phyloP scores from a whole-genome alignment of 352 stramenopile genomes.

The Globisporangium middletonii region DNA sequence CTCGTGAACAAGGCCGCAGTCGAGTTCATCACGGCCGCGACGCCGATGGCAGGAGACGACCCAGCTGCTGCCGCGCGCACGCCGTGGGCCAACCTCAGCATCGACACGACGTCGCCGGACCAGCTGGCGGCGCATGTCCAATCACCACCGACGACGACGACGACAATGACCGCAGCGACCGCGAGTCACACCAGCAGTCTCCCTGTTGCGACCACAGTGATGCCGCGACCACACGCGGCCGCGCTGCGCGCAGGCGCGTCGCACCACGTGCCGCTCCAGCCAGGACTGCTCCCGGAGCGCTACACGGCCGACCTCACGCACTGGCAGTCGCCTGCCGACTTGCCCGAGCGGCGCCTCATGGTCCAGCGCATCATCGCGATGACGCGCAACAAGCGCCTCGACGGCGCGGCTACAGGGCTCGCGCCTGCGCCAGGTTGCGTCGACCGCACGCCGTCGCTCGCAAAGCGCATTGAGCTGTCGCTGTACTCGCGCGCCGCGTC shows the following conservation, averaged over 20 bases:
- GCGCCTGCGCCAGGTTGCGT: conserved; percentile 21
- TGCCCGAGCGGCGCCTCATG: conserved; percentile 76
- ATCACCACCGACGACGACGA: conserved; percentile 15
- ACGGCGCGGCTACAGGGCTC: conserved; percentile 13
- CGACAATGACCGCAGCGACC: conserved; percentile 9
- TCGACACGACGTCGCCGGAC: conserved; percentile 35
- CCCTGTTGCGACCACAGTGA: neutral
- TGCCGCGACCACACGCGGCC: conserved; percentile 10
- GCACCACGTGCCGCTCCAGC: conserved; percentile 34
- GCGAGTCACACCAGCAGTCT: conserved; percentile 4
- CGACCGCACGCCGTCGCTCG: conserved; percentile 70
- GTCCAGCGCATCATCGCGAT: conserved; percentile 86
- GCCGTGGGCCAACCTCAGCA: conserved; percentile 68
- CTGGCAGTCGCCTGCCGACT: conserved; percentile 79
- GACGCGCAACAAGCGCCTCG: conserved; percentile 61
- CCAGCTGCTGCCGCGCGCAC: conserved; percentile 16
- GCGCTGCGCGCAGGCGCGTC: conserved; percentile 49
- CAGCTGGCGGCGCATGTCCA: conserved; percentile 1
- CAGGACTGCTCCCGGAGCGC: conserved; percentile 58
- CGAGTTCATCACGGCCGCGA: conserved; percentile 15
- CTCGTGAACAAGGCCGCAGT: conserved; percentile 42
- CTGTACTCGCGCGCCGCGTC: conserved; percentile 77
- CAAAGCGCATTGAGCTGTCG: conserved; percentile 83
- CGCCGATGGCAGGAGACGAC: conserved; percentile 6
- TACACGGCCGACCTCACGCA: conserved; percentile 76